Evolutionary conservation across 1,284 basidiomycete species (phyloP), one percentile per base, ranked within the genome.

Genomic region (Athelia psychrophila): DNA sequence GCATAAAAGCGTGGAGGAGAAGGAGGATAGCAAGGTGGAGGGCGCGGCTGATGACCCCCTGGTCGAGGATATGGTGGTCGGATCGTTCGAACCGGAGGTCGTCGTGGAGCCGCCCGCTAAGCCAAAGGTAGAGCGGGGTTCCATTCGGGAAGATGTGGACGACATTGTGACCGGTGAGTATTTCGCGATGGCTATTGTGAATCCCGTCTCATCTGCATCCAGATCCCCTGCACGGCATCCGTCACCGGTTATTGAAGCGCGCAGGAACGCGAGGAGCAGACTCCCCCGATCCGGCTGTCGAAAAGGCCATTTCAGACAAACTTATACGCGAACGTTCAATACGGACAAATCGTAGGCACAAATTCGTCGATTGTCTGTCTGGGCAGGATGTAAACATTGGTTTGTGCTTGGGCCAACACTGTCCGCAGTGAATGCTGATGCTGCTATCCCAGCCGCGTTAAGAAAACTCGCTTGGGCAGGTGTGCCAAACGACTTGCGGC

Each of bases 391-490:
- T 93, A 38, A 86, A 88, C 60, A 88, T 94, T 51, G 80, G 90
- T 70, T 51, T 18, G n/a, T 42, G 38, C 20, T 18, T 16, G n/a
- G 38, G n/a, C 9, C n/a, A 9, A 35, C 6, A 42, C 38, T 18
- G 20, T 9, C 38, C 12, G 18, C n/a, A n/a, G n/a, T 52, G 19
- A 1, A 16, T 36, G 1, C 15, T 38, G 42, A 49, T 36, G 20
- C 36, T 45, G 16, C 13, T 56, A 19, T 49, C 33, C 51, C 60
- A 92, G 90, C 83, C 19, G 88, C 92, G 66, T 77, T 99, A 54
- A 80, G 94, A 44, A 91, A 92, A 60, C 79, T 98, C 27, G 88
- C 95, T n/a, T 99, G 96, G 96, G 89, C 89, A 47, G 97, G 97
- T 16, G 88, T 98, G 18, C 96, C 97, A 1, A 68, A 73, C 47